Evolutionary conservation across 2,329 filamentous ascomycete species (phyloP).

Genomic region (Neopestalotiopsis sp.): DNA sequence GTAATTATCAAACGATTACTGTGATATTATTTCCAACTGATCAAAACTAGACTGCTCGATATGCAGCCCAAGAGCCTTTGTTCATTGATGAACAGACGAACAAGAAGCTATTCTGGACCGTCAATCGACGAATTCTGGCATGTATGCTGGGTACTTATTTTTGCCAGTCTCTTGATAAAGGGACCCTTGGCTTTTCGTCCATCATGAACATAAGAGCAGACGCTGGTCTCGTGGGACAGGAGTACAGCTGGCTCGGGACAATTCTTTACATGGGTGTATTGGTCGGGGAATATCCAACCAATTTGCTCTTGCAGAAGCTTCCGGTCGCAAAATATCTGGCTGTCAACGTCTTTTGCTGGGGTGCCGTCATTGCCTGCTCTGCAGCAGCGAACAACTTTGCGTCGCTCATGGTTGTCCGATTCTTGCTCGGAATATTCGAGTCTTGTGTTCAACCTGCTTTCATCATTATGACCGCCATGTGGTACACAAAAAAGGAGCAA

Average conservation of each 20-base stretch:
- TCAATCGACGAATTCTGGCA: constrained; percentile 54
- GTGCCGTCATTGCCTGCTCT: constrained; percentile 40
- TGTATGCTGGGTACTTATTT: constrained; percentile 58
- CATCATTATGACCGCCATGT: constrained; percentile 48
- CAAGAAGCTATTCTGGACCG: constrained; percentile 52
- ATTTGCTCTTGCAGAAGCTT: constrained; percentile 44
- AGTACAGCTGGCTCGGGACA: constrained; percentile 43
- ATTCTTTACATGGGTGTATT: constrained; percentile 49
- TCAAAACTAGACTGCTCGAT: constrained; percentile 16
- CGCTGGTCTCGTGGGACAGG: constrained; percentile 41
- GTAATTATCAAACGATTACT: not conserved
- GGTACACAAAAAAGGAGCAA: constrained; percentile 49
- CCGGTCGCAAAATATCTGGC: constrained; percentile 44
- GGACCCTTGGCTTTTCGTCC: constrained; percentile 33
- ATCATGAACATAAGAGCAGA: constrained; percentile 34
- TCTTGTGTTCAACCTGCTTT: constrained; percentile 51
- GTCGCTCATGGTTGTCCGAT: constrained; percentile 41
- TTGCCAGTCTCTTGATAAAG: constrained; percentile 42
- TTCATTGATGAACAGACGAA: constrained; percentile 58
- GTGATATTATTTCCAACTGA: not conserved
- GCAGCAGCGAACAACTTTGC: constrained; percentile 41
- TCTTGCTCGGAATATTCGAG: constrained; percentile 51
- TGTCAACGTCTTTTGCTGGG: constrained; percentile 49
- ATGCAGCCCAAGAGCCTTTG: constrained; percentile 21
- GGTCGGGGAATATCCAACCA: constrained; percentile 46